Evolutionary conservation across 1,284 basidiomycete species (phyloP), one percentile per base, ranked within the genome.

Genomic region (Sporisorium exsertum): DNA sequence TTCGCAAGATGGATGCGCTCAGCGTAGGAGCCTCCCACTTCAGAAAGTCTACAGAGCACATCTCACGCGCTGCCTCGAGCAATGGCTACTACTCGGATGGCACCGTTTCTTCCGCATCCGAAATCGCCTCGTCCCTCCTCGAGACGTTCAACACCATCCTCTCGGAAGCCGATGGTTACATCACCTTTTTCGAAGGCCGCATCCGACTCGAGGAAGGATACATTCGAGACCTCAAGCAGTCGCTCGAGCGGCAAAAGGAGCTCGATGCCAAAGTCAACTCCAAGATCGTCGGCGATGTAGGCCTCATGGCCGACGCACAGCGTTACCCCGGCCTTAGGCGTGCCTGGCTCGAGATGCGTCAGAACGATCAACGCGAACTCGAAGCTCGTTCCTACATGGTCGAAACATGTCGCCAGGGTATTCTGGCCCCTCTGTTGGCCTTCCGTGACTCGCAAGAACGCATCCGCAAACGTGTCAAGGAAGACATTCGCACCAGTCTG

Each of bases 141-240:
- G 78, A 80, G 22, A 79, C 79, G 2, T 80, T 83, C 53, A 64
- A 72, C 46, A 70, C 68, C 46, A 71, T 72, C 49, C 64, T 83
- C 46, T 61, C 63, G 18, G 82, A 84, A 61, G 77, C 71, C 1
- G 82, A 84, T 18, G 74, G 79, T 55, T 84, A 84, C 51, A 65
- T 83, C 42, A 64, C 61, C 2, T 65, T 74, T 26, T 81, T 72
- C 56, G 81, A 84, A 50, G 59, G 66, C n/a, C 67, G 82, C 24
- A 68, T 82, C 52, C 78, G 78, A 35, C 52, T 82, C 12, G 83
- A 85, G 63, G 83, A 85, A 42, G 81, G 84, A 26, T 81, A 84
- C 64, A 61, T 83, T 32, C 56, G 58, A 8, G 63, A 58, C 24
- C 57, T 85, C 10, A 68, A 67, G 18, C 8, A 45, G 16, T 66